A percentile compares a stretch with the other conserved stretches of the same genome.
These are phyloP conservation scores for Solanum pinnatisectum DNA, from an alignment of 257 asterid species.

Conservation along the genomic window DNA sequence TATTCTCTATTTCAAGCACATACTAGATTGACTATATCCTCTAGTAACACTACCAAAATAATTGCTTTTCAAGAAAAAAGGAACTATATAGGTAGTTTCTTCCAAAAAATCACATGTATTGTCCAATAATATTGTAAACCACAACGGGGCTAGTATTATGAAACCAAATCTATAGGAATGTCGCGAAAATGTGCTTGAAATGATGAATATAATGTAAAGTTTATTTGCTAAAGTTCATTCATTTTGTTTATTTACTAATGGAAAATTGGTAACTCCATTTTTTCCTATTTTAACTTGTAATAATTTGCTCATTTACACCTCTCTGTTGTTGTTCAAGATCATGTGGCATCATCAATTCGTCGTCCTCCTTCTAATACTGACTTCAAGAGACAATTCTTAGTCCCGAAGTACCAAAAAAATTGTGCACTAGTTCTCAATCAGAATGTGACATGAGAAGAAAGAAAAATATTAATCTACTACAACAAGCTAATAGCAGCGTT, in stretches of 20 bases:
- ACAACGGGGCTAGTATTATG: neutral
- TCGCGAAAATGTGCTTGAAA: neutral
- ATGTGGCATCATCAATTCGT: neutral
- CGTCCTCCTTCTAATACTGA: neutral
- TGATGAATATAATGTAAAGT: neutral
- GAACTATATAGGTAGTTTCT: neutral
- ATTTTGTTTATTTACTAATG: neutral
- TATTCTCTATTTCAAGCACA: neutral
- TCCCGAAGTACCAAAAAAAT: neutral
- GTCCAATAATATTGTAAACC: neutral
- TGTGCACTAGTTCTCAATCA: neutral
- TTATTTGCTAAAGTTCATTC: neutral
- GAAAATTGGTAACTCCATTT: neutral
- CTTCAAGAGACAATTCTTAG: neutral
- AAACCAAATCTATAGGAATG: neutral
- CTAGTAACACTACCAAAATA: neutral
- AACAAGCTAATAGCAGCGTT: neutral
- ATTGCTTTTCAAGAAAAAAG: neutral
- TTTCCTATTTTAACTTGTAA: neutral
- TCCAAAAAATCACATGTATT: too few relatives aligned
- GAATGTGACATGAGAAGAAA: neutral
- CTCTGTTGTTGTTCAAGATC: neutral
- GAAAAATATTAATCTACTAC: neutral
- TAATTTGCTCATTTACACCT: neutral
- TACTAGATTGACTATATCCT: neutral